Base-by-base conservation (phyloP, 768 basidiomycete species). In the Clitopilus hobsonii region DNA sequence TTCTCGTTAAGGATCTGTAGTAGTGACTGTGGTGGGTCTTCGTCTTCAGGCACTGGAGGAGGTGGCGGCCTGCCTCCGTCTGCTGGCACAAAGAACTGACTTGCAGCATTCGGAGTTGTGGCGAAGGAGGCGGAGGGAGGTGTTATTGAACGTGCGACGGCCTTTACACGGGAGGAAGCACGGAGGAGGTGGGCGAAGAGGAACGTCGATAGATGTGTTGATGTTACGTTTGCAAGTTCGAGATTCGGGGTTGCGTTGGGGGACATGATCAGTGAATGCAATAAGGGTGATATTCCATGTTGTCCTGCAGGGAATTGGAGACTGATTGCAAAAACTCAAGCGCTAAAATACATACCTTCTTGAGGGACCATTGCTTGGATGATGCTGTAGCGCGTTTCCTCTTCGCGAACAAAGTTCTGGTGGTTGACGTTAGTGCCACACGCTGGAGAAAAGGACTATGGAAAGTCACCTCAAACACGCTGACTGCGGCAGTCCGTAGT, bases 1-100 rank as follows among this genome's bases (percentile, higher is more conserved):
- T 97, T 94, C 56, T 98, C 97, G 41, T 86, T 86, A 18, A 98
- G 74, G n/a, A 89, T 81, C 53, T 92, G 87, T 8, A 99, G 77
- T 29, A 99, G 73, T 0, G 81, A 82, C 60, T 91, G 86, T 18
- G 84, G 82, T 23, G 71, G 77, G 26, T 85, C 85, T 50, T 89
- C 84, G 45, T 83, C 82, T 6, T 83, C 80, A 20, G 69, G 60
- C 8, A 71, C 74, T 13, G 68, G 61, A 24, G 58, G 64, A 30
- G 67, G 59, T n/a, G 76, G 74, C 20, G 71, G 63, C 3, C 22
- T 10, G n/a, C 41, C 41, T 16, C 80, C 78, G 59, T 92, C 91
- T 1, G 90, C 89, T 2, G 90, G 90, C 18, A 92, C 84, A 63
- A 91, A 92, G 68, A 90, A 88, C 22, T 69, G 74, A 23, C 63